Evolutionary conservation across 1,139 yeast species (phyloP), one percentile per base, ranked within the genome.

Genomic region (Candida tetrigidarum): DNA sequence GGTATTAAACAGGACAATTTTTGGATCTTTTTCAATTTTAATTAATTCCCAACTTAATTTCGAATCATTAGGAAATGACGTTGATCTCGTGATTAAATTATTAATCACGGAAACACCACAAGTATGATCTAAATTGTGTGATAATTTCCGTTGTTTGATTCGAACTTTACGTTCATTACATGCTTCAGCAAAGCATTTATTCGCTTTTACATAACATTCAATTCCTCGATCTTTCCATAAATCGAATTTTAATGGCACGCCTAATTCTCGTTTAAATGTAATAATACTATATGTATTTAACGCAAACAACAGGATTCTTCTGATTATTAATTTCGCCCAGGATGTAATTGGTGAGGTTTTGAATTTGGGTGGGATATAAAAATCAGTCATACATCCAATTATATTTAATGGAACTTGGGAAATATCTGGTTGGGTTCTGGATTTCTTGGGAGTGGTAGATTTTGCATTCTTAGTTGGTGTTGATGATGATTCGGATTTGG

Each of bases 41-140:
- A 83, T 67, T 44, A 91, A 72, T 56, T 87, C 86, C 97, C 97
- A 91, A 44, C 79, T 81, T 50, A 89, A 70, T 48, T 77, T 75
- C 33, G 81, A 71, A 48, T 76, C 74, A 14, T 68, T 62, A 16
- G 97, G 96, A 46, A 90, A 71, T 25, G 67, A 57, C 8, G 45
- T 52, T 4, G 66, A 62, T 42, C 76, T 56, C 32, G 58, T 59
- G 20, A 57, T 51, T 47, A 74, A 63, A 18, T 62, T 59, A 33
- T 63, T 62, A 40, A 65, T 56, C 3, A 70, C 71, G 43, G 64
- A 69, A 12, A 57, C 61, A 3, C 78, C 77, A 36, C 70, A 54
- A 32, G 52, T 54, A 15, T 68, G 69, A 27, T 64, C 64, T 50
- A 72, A 60, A 48, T 71, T 74, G 10, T 23, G 27, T 10, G 7